Evolutionary conservation across 1,284 basidiomycete genomes (phyloP), one percentile per base, ranked within the genome.

Genomic region (Rhizoctonia solani): DNA sequence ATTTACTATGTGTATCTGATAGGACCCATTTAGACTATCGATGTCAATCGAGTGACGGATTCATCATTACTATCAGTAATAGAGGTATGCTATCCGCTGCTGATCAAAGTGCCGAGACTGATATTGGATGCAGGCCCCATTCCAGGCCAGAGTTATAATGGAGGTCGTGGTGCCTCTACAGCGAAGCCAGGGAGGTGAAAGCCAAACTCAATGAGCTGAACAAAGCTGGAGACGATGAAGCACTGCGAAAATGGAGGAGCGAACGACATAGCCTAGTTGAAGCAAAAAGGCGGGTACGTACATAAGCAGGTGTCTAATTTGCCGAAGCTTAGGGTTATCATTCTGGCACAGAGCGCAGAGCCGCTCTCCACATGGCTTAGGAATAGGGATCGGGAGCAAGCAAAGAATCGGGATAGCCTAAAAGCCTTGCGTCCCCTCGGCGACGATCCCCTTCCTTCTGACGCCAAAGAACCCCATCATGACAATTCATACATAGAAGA

Each of bases 131-230:
- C 6, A 27, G 9, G 54, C 21, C 21, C 9, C 6, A 19, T 46
- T 46, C 21, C 44, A 46, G 61, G 19, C 13, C 52, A 54, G 4
- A 23, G 50, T 2, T 37, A 52, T 13, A 53, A 25, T 21, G 19
- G n/a, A 13, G n/a, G 4, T 42, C 25, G 61, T 11, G 61, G 50
- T 66, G 61, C 25, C 21, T 66, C 27, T 54, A 42, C 41, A 25
- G 49, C 4, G 61, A 66, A n/a, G 61, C 61, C 0, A 30, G 25
- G 39, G 41, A 39, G 1, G 41, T 66, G n/a, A 66, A 66, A 29
- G 27, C 21, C 6, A 54, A 66, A 27, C 61, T 66, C 39, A 54
- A 66, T n/a, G 41, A 46, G n/a, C 19, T 46, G 11, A 21, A 9
- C 44, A 19, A 9, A 6, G 44, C 44, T 9, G 44, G 6, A 9